These are phyloP conservation scores for Prinsepia uniflora DNA, from an alignment of 306 rosid genomes.

Conservation along the genomic window DNA sequence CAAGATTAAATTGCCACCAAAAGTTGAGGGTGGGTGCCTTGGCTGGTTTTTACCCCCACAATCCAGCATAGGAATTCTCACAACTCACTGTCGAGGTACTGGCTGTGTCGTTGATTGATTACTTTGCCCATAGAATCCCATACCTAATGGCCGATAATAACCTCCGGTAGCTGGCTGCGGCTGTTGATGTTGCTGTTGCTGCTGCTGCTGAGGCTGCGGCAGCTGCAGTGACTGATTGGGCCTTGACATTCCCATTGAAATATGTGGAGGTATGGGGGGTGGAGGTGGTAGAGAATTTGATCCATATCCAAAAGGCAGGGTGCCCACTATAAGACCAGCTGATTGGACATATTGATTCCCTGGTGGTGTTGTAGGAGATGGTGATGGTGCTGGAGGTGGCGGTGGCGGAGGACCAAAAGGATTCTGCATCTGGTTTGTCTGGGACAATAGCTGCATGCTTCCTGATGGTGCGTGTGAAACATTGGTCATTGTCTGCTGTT, in stretches of 20 bases:
- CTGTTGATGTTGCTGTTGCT: conserved; percentile 44
- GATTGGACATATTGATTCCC: conserved; percentile 61
- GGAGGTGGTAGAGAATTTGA: conserved; percentile 65
- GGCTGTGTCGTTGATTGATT: conserved; percentile 65
- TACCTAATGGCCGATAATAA: conserved; percentile 63
- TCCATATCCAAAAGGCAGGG: conserved; percentile 60
- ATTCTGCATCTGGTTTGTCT: conserved; percentile 50
- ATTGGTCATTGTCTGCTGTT: conserved; percentile 41
- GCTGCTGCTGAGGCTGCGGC: conserved; percentile 36
- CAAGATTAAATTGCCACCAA: conserved; percentile 24
- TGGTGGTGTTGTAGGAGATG: conserved; percentile 44
- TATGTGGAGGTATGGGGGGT: conserved; percentile 71
- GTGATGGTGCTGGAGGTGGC: conserved; percentile 35
- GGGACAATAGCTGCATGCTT: conserved; percentile 45
- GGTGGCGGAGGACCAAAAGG: conserved; percentile 43
- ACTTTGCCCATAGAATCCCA: conserved; percentile 74
- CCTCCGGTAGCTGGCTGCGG: conserved; percentile 55
- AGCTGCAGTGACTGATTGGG: conserved; percentile 48
- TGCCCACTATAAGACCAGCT: conserved; percentile 51
- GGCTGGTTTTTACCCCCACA: conserved; percentile 15
- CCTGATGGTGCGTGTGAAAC: conserved; percentile 37
- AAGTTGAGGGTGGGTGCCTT: conserved; percentile 13
- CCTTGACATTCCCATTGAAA: conserved; percentile 55
- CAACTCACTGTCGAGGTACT: conserved; percentile 68
- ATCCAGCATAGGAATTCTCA: conserved; percentile 7